Base-by-base conservation (phyloP, 768 basidiomycete genomes). In the Coprinopsis strossmayeri region DNA sequence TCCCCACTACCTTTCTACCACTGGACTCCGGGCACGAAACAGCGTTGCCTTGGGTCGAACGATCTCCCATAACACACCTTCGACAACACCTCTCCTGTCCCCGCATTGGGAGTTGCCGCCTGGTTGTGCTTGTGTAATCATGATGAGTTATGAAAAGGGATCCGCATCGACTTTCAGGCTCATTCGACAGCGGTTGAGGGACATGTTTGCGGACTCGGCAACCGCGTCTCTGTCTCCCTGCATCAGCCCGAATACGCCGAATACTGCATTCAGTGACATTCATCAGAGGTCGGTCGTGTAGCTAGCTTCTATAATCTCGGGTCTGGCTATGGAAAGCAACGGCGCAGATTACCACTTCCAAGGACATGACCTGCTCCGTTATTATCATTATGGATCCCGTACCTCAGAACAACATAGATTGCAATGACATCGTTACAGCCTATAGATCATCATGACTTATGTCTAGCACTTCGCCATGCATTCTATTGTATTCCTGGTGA, bases 91-190 rank as follows among this genome's bases (percentile, higher is more conserved):
- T 32, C 42, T 46, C 10, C 25, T 32, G 10, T 17, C 43, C 10
- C 25, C 49, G 10, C 57, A 53, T 45, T 60, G 58, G 55, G 62
- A 64, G 12, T 34, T 69, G 34, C 70, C 72, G 11, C 60, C 63
- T 11, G 73, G 69, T 1, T 69, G 67, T 55, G 52, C 59, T 48
- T 87, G 86, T 35, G 81, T 80, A 35, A 77, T 94, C 52, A 81
- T 82, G 47, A 68, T 98, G 56, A 76, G 88, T 20, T 83, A 89
- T 54, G 93, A 96, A 71, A 96, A 92, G 65, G 94, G 94, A 21
- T 89, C 91, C 4, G 75, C 87, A 60, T 85, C 90, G 47, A 84
- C 87, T 39, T 95, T 96, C 71, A 84, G 82, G 64, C 69, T 74
- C 3, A 72, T 92, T 10, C 89, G 85, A 71, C 78, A 78, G 59